A percentile compares a stretch with the other conserved stretches of the same genome.
Conservation (phyloP, 768 basidiomycete genomes). For the Leucosporidium creatinivorum region DNA sequence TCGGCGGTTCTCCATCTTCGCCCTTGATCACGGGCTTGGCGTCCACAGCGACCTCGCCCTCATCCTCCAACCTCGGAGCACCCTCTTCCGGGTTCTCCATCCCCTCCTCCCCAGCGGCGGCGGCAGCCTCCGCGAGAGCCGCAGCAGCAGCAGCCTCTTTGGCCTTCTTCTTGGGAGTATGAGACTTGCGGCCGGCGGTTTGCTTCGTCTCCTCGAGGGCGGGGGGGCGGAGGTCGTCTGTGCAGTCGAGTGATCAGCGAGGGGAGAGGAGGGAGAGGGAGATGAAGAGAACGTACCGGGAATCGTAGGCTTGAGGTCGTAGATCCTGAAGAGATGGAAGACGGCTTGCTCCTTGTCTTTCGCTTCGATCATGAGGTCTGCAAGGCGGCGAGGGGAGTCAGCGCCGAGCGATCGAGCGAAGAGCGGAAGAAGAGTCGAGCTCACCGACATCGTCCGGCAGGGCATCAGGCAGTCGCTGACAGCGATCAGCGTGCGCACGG, state of each 20-base stretch:
- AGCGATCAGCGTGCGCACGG: conserved; percentile 79
- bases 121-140: too few relatives aligned
- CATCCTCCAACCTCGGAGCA: too few relatives aligned
- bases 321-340: conserved; percentile 71
- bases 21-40: too few relatives aligned
- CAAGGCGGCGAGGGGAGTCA: not conserved
- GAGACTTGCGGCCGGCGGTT: conserved; percentile 48
- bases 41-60: too few relatives aligned
- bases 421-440: not conserved
- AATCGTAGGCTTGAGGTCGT: conserved; percentile 59
- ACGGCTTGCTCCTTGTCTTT: conserved; percentile 94
- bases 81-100: too few relatives aligned
- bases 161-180: conserved; percentile 5
- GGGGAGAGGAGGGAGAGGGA: not conserved
- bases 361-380: conserved; percentile 47
- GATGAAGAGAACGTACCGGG: conserved; percentile 40
- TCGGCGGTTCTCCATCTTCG: too few relatives aligned
- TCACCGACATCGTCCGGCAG: conserved; percentile 42
- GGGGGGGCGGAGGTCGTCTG: conserved; percentile 47
- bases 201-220: conserved; percentile 44
- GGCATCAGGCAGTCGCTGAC: conserved; percentile 57
- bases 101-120: too few relatives aligned
- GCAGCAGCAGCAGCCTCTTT: too few relatives aligned
- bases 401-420: not conserved
- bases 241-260: conserved; percentile 36